Evolutionary conservation across 441 rosid species (phyloP).

Genomic region (Erodium moschatum): DNA sequence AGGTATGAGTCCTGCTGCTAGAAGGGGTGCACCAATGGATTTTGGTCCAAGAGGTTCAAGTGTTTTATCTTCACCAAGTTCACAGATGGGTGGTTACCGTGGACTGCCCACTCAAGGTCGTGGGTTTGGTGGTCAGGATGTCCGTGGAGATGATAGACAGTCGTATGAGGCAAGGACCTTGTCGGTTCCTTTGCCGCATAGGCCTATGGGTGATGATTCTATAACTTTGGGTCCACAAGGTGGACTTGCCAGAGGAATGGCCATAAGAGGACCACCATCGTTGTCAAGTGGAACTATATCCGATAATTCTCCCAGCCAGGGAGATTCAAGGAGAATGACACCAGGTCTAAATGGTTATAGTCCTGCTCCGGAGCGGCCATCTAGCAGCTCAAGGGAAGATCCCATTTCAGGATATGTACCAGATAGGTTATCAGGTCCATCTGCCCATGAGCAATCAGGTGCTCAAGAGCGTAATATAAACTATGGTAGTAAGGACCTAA

Average conservation of each 20-base stretch:
- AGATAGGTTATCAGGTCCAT: background rate
- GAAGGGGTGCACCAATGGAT: slow-evolving; percentile 59
- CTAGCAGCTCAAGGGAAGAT: slow-evolving; percentile 44
- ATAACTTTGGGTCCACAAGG: too few relatives aligned
- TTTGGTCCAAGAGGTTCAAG: slow-evolving; percentile 65
- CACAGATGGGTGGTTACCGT: slow-evolving; percentile 67
- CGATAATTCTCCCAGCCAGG: slow-evolving; percentile 40
- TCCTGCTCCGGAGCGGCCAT: slow-evolving; percentile 34
- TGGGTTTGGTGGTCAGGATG: slow-evolving; percentile 63
- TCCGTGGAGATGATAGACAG: slow-evolving; percentile 65
- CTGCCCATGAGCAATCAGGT: slow-evolving; percentile 37
- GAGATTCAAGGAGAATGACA: slow-evolving; percentile 50
- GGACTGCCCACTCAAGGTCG: slow-evolving; percentile 54
- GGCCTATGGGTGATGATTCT: slow-evolving; percentile 53
- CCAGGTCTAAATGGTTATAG: slow-evolving; percentile 52
- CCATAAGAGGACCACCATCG: too few relatives aligned
- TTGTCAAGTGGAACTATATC: slow-evolving; percentile 27
- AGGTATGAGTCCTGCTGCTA: slow-evolving; percentile 44
- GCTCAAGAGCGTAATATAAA: slow-evolving; percentile 44
- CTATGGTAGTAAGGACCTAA: slow-evolving; percentile 44
- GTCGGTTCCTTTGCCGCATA: slow-evolving; percentile 68
- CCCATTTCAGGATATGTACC: slow-evolving; percentile 31
- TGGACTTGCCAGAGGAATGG: too few relatives aligned
- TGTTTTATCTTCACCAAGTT: slow-evolving; percentile 43
- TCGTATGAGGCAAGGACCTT: slow-evolving; percentile 53